Base-by-base conservation (phyloP, 495 filamentous ascomycete genomes). In the Venustampulla echinocandica region DNA sequence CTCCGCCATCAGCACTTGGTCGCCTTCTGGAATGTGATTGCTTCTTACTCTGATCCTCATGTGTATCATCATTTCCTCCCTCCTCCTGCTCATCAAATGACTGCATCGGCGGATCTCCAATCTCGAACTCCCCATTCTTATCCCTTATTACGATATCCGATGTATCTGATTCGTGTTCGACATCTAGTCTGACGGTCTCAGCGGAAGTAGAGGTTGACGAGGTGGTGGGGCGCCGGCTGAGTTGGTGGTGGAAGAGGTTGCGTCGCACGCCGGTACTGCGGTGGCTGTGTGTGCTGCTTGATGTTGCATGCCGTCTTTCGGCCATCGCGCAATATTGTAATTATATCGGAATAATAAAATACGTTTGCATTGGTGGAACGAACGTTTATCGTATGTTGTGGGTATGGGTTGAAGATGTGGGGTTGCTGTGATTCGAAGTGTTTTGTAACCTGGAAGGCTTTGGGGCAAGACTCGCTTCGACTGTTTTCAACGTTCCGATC, bases 141-240 rank as follows among this genome's bases (percentile, higher is more conserved):
- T 92, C 80, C 52, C 81, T 72, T 11, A 85, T 77, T 7, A 90
- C 79, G 25, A 93, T 89, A 27, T 89, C 86, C 28, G 70, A 70
- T 2, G 72, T 70, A 23, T 78, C 73, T 14, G 65, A 65, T 7
- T 65, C 56, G 5, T 52, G 68, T 41, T 56, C 69, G 28, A 38
- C 45, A 33, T 58, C 55, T 23, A 58, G 27, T 10, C 53, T 42
- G 14, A 58, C 46, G 2, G 55, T 58, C 27, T 61, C 55, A 11
- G 55, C 65, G 2, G 66, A 67, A 18, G 62, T 60, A 4, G 66
- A 59, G 19, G 67, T 64, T 11, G 72, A 64, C 24, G 61, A 64
- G 13, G 76, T 69, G 11, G 78, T 79, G 17, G 81, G 79, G 1
- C 83, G 81, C 33, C 82, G 75, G 52, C 75, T 80, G 20, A 86